A percentile compares a stretch with the other conserved stretches of the same genome.
These are phyloP conservation scores for Aspergillus heteromorphus DNA, from an alignment of 495 filamentous ascomycete species.

Conservation along the genomic window DNA sequence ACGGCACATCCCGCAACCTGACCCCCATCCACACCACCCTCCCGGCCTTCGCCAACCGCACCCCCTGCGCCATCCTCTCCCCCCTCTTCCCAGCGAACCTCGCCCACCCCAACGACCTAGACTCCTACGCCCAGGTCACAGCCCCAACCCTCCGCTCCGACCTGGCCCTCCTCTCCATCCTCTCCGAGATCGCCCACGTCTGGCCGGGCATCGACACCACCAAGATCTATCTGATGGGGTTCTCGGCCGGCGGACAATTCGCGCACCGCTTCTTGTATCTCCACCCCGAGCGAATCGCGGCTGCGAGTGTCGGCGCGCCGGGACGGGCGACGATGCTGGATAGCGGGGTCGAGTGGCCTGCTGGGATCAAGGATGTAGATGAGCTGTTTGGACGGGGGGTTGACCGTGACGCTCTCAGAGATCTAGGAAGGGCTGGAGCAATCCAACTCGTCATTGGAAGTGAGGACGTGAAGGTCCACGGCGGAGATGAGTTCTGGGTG, in stretches of 20 bases:
- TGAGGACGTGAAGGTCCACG: background rate
- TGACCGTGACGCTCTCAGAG: background rate
- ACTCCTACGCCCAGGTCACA: background rate
- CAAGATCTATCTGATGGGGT: background rate
- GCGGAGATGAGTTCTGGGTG: background rate
- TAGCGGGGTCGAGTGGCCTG: background rate
- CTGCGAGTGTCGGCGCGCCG: background rate
- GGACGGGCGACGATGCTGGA: background rate
- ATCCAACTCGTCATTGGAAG: background rate
- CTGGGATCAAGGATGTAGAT: background rate
- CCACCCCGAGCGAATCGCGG: background rate
- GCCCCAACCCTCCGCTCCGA: background rate
- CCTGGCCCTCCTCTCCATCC: background rate
- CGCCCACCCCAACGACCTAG: background rate
- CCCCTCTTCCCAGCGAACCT: background rate
- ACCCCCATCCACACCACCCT: background rate
- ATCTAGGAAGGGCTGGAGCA: too few species aligned
- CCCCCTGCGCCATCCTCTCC: background rate
- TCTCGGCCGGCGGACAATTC: background rate
- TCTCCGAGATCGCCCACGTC: background rate
- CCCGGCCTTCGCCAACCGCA: background rate
- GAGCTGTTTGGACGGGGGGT: background rate
- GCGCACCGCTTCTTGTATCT: background rate
- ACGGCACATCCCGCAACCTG: background rate
- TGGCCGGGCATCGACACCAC: background rate